Conservation (phyloP, 371 early-diverging fungal genomes). For the Nematocida homosporus region DNA sequence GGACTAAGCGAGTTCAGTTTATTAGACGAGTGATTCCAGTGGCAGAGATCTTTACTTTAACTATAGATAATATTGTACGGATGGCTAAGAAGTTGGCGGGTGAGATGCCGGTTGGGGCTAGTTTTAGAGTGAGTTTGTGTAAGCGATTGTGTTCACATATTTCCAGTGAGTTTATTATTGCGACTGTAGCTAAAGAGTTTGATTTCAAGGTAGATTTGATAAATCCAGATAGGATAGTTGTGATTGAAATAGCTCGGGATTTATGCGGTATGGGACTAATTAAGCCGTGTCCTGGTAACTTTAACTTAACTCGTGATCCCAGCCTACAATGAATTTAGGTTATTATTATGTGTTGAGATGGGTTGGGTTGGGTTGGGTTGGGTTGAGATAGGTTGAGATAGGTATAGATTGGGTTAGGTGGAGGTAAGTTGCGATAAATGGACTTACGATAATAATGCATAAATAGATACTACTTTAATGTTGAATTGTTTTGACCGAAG, state of each 20-base stretch:
- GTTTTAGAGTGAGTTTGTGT: conserved; percentile 23
- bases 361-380: too few species aligned
- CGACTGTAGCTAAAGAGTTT: conserved; percentile 19
- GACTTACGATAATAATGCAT: too few species aligned
- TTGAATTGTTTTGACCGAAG: neutral
- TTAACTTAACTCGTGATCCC: conserved; percentile 32
- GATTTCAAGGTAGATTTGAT: conserved; percentile 39
- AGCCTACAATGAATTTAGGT: neutral
- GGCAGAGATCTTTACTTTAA: conserved; percentile 20
- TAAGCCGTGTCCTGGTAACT: conserved; percentile 51
- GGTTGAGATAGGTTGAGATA: too few species aligned
- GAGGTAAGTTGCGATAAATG: too few species aligned
- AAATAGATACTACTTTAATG: neutral
- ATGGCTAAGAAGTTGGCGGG: conserved; percentile 9
- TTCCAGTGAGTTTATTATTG: conserved; percentile 35
- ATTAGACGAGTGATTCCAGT: conserved; percentile 48
- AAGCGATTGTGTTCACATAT: conserved; percentile 50
- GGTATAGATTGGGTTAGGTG: too few species aligned
- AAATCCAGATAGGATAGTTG: conserved; percentile 29
- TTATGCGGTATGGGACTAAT: conserved; percentile 38
- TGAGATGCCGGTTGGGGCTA: neutral
- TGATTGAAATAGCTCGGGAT: conserved; percentile 40
- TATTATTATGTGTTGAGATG: too few species aligned
- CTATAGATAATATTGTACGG: conserved; percentile 7
- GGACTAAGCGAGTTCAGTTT: conserved; percentile 21